Conservation (phyloP, 2,329 filamentous ascomycete genomes). For the Claviceps purpurea region DNA sequence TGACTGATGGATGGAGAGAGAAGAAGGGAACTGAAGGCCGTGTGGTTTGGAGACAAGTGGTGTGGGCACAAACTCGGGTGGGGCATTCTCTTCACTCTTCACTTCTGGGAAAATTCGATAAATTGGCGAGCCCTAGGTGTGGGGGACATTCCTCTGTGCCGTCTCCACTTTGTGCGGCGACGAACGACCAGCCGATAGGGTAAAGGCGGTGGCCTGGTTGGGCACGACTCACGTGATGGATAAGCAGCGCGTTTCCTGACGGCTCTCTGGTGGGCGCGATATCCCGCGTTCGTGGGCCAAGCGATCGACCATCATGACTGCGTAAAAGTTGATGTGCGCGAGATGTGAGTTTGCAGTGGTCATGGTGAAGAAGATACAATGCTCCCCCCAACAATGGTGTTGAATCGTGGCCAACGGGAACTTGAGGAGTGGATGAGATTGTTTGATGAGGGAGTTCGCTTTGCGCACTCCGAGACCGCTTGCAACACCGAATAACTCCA, state of each 20-base stretch:
- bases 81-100: neutral
- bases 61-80: constrained; percentile 7
- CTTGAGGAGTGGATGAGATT: too few relatives aligned
- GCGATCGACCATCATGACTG: too few relatives aligned
- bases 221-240: constrained; percentile 25
- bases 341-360: too few relatives aligned
- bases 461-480: too few relatives aligned
- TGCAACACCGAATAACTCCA: too few relatives aligned
- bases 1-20: constrained; percentile 20
- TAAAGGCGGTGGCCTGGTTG: constrained; percentile 16
- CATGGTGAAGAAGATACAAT: too few relatives aligned
- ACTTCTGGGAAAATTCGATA: constrained; percentile 9
- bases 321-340: too few relatives aligned
- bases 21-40: constrained; percentile 7
- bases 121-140: constrained; percentile 24
- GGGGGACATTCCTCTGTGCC: neutral
- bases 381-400: too few relatives aligned
- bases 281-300: too few relatives aligned
- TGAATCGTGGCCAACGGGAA: too few relatives aligned
- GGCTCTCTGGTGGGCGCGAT: neutral
- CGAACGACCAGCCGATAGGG: neutral
- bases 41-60: neutral
- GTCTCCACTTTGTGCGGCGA: neutral
- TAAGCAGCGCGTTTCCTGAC: neutral
- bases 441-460: too few relatives aligned